Evolutionary conservation across 164 flowering plant species (phyloP).

Genomic region (Aristolochia californica): DNA sequence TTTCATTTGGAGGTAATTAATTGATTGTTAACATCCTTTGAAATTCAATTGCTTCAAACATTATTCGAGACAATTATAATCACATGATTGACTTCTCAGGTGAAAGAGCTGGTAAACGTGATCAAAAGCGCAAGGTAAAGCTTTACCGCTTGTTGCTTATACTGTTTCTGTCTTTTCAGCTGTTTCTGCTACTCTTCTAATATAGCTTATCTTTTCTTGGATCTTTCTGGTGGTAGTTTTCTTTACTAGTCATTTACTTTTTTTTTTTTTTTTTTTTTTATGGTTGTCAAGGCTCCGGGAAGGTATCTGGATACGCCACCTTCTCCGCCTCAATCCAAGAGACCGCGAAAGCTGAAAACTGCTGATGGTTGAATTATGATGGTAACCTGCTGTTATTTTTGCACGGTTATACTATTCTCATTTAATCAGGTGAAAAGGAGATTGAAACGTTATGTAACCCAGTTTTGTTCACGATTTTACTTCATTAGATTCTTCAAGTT

Average conservation of each 20-base stretch:
- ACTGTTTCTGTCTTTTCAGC: conserved; percentile 1
- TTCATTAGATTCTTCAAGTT: no score
- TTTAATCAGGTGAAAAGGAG: no score
- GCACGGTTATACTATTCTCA: no score
- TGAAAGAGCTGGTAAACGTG: conserved; percentile 65
- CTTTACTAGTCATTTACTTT: neutral
- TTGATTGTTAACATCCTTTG: neutral
- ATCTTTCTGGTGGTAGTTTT: neutral
- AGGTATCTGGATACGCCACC: conserved; percentile 61
- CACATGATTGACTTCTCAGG: conserved; percentile 32
- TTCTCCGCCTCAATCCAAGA: conserved; percentile 68
- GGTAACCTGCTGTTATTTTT: no score
- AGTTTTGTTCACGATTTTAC: no score
- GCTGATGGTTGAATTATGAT: conserved; percentile 35
- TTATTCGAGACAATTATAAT: neutral
- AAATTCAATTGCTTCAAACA: neutral
- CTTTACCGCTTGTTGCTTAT: neutral
- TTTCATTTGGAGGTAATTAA: conserved; percentile 56
- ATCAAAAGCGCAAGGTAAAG: conserved; percentile 75
- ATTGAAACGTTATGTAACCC: no score
- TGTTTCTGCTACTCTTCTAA: neutral
- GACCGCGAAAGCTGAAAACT: conserved; percentile 69
- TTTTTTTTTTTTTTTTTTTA: neutral
- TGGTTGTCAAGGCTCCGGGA: conserved; percentile 52
- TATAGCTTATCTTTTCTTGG: neutral